Percentiles rank a stretch among this genome's conserved stretches.
phyloP scores from a whole-genome alignment of 306 rosid species.

The Cicer judaicum region DNA sequence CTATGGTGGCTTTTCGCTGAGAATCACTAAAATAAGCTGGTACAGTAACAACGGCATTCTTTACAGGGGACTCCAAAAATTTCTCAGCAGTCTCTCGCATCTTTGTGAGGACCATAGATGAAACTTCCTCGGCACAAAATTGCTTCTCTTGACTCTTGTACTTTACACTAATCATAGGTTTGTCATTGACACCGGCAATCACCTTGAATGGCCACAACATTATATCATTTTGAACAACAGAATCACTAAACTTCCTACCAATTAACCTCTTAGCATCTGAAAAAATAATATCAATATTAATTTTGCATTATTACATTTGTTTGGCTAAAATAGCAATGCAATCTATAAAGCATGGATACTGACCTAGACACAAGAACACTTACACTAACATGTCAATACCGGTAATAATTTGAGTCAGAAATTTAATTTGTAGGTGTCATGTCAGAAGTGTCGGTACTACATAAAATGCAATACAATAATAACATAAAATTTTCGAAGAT shows the following conservation, averaged over 20 bases:
- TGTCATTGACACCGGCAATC: constrained; percentile 42
- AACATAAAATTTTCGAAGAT: neutral
- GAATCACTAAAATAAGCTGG: constrained; percentile 69
- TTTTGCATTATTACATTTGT: neutral
- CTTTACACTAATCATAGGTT: constrained; percentile 55
- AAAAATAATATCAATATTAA: neutral
- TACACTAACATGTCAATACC: too few relatives aligned
- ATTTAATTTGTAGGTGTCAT: too few relatives aligned
- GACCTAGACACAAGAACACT: too few relatives aligned
- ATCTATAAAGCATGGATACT: too few relatives aligned
- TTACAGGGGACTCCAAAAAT: constrained; percentile 14
- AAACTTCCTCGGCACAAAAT: constrained; percentile 57
- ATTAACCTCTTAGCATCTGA: constrained; percentile 64
- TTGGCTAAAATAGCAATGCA: neutral
- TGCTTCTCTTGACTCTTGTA: constrained; percentile 53
- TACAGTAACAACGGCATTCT: constrained; percentile 60
- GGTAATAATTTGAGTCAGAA: too few relatives aligned
- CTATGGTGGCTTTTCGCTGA: constrained; percentile 43
- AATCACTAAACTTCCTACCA: constrained; percentile 54
- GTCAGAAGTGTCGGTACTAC: too few relatives aligned
- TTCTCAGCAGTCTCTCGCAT: constrained; percentile 63
- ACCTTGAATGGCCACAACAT: constrained; percentile 63
- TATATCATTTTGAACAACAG: constrained; percentile 28
- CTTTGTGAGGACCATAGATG: constrained; percentile 60
- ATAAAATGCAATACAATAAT: neutral